Conservation (phyloP, 352 stramenopile species). For the Phytopythium sindhum region DNA sequence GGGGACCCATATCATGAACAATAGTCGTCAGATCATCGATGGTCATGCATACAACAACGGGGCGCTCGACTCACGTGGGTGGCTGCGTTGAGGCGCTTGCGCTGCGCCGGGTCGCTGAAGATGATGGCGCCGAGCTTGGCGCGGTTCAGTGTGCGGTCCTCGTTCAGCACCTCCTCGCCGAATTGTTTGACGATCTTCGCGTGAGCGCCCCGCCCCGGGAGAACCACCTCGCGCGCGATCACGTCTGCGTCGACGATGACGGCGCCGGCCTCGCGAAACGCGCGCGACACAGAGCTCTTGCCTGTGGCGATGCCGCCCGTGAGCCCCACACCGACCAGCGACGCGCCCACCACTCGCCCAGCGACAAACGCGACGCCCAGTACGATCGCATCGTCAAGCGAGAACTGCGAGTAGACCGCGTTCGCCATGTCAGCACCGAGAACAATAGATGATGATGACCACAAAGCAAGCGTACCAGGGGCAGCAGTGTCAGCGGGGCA, state of each 20-base stretch:
- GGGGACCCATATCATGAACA: background rate
- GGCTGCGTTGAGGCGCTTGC: constrained; percentile 73
- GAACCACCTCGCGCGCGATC: constrained; percentile 72
- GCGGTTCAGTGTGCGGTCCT: constrained; percentile 78
- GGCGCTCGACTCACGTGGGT: constrained; percentile 44
- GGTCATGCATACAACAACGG: background rate
- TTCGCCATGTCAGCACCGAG: background rate
- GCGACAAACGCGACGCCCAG: constrained; percentile 26
- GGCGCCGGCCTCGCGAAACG: constrained; percentile 49
- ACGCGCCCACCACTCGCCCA: constrained; percentile 45
- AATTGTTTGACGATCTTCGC: constrained; percentile 75
- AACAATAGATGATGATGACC: background rate
- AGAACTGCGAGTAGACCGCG: constrained; percentile 28
- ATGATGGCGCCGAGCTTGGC: constrained; percentile 83
- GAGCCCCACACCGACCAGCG: constrained; percentile 71
- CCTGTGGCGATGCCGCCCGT: constrained; percentile 83
- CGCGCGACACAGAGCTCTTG: constrained; percentile 78
- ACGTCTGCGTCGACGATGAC: constrained; percentile 83
- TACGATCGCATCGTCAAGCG: constrained; percentile 21
- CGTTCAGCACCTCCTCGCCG: constrained; percentile 66
- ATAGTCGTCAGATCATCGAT: background rate
- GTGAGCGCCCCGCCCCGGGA: constrained; percentile 69
- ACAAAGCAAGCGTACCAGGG: constrained; percentile 29
- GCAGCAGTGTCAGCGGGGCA: constrained; percentile 28
- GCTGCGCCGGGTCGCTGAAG: constrained; percentile 70